A percentile compares a stretch with the other conserved stretches of the same genome.
Conservation (phyloP, 805 yeast genomes). For the Starmerella potacharoeniae region DNA sequence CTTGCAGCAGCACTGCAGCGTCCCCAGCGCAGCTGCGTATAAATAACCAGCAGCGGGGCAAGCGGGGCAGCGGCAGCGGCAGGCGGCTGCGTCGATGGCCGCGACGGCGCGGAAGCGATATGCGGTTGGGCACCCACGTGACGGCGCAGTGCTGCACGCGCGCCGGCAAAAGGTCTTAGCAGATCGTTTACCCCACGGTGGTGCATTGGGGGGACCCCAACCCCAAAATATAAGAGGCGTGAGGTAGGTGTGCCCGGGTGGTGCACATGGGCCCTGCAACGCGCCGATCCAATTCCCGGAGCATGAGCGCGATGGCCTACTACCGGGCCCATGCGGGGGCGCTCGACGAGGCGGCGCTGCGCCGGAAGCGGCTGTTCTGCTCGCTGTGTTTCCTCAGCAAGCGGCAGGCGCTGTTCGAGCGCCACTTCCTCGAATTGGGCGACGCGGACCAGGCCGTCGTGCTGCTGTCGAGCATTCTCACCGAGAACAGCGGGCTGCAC, state of each 20-base stretch:
- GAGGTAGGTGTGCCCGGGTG: neutral
- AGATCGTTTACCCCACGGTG: neutral
- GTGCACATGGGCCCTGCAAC: neutral
- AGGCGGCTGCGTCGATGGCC: no score
- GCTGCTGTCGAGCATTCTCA: conserved; percentile 16
- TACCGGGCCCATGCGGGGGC: neutral
- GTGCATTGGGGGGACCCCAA: conserved; percentile 4
- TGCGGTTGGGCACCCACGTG: no score
- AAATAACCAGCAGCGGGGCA: no score
- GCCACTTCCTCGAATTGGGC: conserved; percentile 10
- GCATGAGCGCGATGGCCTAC: neutral
- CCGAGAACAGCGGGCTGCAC: conserved; percentile 18
- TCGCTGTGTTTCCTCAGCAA: conserved; percentile 16
- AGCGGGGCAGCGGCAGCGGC: no score
- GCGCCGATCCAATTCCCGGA: neutral
- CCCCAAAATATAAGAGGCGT: conserved; percentile 3
- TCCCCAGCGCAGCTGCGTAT: no score
- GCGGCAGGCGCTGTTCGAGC: conserved; percentile 9
- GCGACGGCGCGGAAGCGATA: no score
- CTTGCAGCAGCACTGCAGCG: no score
- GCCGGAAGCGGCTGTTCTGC: conserved; percentile 14
- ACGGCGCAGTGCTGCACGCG: neutral
- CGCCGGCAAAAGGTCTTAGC: neutral
- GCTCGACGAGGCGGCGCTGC: neutral
- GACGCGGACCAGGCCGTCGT: conserved; percentile 14